phyloP scores from a whole-genome alignment of 495 filamentous ascomycete species.

The Hyaloscypha hepaticicola region DNA sequence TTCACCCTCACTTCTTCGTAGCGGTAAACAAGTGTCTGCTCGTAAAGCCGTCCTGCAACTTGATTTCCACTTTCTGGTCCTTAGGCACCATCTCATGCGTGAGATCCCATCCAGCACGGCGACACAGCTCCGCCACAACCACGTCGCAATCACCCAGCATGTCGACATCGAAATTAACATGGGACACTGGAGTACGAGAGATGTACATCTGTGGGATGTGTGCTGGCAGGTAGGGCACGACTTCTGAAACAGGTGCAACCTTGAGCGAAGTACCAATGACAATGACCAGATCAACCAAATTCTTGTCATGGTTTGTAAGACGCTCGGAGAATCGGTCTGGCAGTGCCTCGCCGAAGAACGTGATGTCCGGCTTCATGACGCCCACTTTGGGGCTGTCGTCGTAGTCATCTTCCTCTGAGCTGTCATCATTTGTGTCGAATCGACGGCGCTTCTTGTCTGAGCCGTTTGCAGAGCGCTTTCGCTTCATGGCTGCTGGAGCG shows the following conservation, averaged over 20 bases:
- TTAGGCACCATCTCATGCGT: constrained; percentile 83
- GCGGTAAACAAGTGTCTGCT: constrained; percentile 45
- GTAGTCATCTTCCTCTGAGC: constrained; percentile 70
- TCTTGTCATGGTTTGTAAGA: constrained; percentile 73
- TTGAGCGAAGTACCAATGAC: constrained; percentile 97
- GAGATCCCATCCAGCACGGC: constrained; percentile 82
- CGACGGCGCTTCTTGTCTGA: constrained; percentile 43
- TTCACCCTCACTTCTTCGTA: background rate
- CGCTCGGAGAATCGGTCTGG: constrained; percentile 82
- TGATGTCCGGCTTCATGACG: constrained; percentile 99
- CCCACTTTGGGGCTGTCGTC: constrained; percentile 72
- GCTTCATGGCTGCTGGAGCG: constrained; percentile 57
- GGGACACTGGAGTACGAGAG: constrained; percentile 78
- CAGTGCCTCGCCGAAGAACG: constrained; percentile 91
- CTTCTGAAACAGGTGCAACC: constrained; percentile 91
- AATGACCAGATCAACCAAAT: constrained; percentile 84
- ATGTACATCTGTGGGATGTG: constrained; percentile 93
- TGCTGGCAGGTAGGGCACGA: constrained; percentile 74
- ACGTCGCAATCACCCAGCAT: constrained; percentile 91
- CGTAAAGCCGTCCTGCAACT: constrained; percentile 58
- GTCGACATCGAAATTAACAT: constrained; percentile 94
- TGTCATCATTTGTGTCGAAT: constrained; percentile 51
- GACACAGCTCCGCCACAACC: constrained; percentile 85
- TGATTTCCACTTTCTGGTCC: constrained; percentile 58
- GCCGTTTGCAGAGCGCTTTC: constrained; percentile 69